Evolutionary conservation across 2,329 filamentous ascomycete species (phyloP).

Genomic region (Aspergillus vadensis): DNA sequence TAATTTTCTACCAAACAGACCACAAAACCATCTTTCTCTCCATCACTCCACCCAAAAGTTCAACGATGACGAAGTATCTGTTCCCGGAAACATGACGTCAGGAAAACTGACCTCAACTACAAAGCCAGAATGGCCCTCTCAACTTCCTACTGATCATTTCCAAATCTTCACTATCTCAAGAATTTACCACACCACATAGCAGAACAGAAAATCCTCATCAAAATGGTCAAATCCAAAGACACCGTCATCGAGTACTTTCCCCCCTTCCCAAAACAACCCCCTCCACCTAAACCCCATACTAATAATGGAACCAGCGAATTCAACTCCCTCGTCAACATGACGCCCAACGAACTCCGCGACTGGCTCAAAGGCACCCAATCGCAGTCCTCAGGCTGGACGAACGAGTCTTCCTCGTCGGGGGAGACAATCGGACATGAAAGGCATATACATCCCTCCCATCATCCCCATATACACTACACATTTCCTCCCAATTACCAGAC

Average conservation of each 20-base stretch:
- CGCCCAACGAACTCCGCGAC: constrained; percentile 58
- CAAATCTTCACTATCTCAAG: neutral
- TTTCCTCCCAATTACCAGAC: no score
- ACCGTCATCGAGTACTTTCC: constrained; percentile 51
- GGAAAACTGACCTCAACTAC: neutral
- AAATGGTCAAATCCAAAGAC: constrained; percentile 55
- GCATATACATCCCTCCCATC: no score
- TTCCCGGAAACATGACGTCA: neutral
- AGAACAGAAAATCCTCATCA: constrained; percentile 17
- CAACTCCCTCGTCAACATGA: constrained; percentile 69
- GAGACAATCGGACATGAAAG: constrained; percentile 66
- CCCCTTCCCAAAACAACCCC: neutral
- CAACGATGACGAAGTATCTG: neutral
- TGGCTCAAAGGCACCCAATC: constrained; percentile 65
- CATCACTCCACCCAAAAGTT: neutral
- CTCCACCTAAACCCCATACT: constrained; percentile 31
- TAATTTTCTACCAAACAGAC: neutral
- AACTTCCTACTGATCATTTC: rapidly evolving
- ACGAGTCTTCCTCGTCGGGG: constrained; percentile 50
- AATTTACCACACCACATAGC: neutral
- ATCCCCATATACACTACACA: no score
- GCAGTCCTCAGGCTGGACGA: constrained; percentile 60
- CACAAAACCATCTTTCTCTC: neutral
- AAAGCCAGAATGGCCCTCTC: neutral
- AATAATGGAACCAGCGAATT: constrained; percentile 55